Evolutionary conservation across 257 asterid species (phyloP), one percentile per base, ranked within the genome.

Genomic region (Ballota nigra): DNA sequence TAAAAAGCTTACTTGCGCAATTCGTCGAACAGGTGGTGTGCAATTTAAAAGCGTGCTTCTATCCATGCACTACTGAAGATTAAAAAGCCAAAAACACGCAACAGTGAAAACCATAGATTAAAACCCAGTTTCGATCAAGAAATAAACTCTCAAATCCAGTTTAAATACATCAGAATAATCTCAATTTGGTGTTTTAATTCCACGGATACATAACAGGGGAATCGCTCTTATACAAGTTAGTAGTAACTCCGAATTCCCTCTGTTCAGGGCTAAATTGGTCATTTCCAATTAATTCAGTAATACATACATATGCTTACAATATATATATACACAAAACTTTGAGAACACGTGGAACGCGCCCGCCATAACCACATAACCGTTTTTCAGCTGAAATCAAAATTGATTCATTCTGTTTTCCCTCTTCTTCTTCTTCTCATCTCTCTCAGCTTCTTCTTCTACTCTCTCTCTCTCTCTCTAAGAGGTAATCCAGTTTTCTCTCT

Each of bases 311-410:
- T 26, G 3, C 29, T 1, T 26, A 3, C 34, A 4, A n/a, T 31
- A 31, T 31, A 31, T 31, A 31, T 31, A 26, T 3, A 26, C 29
- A 13, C 8, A 24, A 4, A 5, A 8, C 58, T 51, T 40, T 13
- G 11, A 3, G 16, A n/a, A 26, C 33, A 22, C 1, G 70, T 74
- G 22, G 33, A 29, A 8, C 5, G 40, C 83, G 63, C 80, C 69
- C 80, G 68, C 74, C 28, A 29, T 65, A 85, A 80, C 84, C 23
- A 22, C 78, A 68, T 81, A 85, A 85, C 87, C 83, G 83, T 82
- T 71, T 41, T 24, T 1, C 71, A 60, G 76, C 78, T 23, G 58
- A 63, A n/a, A 52, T 38, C 41, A 66, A 61, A 56, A 66, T 40
- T 19, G 23, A 24, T 22, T 4, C 34, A 28, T 45, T 59, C 61